These are phyloP conservation scores for Mycena polygramma DNA, from an alignment of 768 basidiomycete species.

Conservation along the genomic window DNA sequence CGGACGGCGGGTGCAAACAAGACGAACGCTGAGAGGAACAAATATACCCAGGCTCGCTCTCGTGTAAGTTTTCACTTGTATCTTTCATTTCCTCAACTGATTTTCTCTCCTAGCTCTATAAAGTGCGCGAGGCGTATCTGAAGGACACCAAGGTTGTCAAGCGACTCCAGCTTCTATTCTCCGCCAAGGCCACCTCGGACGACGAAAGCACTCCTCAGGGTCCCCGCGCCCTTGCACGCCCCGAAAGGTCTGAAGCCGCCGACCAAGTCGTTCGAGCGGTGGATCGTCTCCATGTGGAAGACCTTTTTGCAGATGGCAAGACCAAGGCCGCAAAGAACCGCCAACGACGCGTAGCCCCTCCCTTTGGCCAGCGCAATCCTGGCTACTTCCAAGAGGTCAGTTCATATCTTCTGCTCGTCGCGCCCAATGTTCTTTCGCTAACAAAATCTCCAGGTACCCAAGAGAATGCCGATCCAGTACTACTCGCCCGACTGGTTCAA, in stretches of 20 bases:
- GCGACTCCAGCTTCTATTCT: slow-evolving; percentile 13
- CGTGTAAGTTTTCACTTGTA: slow-evolving; percentile 9
- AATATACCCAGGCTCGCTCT: background rate
- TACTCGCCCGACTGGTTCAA: slow-evolving; percentile 20
- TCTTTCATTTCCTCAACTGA: slow-evolving; percentile 6
- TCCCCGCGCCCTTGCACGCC: slow-evolving; percentile 11
- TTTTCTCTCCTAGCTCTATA: slow-evolving; percentile 18
- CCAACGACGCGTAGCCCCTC: background rate
- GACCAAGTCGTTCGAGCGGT: slow-evolving; percentile 16
- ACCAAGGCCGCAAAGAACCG: background rate
- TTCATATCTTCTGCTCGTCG: background rate
- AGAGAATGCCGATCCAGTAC: slow-evolving; percentile 32
- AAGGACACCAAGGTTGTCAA: background rate
- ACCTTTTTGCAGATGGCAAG: background rate
- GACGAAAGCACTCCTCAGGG: slow-evolving; percentile 9
- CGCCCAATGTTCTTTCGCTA: background rate
- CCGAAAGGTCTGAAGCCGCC: slow-evolving; percentile 15
- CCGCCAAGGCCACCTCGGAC: slow-evolving; percentile 29
- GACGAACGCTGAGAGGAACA: slow-evolving; percentile 8
- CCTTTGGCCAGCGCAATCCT: slow-evolving; percentile 13
- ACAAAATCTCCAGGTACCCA: slow-evolving; percentile 5
- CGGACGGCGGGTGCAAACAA: slow-evolving; percentile 19
- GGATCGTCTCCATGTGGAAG: slow-evolving; percentile 6
- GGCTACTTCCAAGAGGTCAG: background rate
- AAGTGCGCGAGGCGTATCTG: background rate